Evolutionary conservation across 257 asterid genomes (phyloP), one percentile per base, ranked within the genome.

Genomic region (Primulina tabacum): DNA sequence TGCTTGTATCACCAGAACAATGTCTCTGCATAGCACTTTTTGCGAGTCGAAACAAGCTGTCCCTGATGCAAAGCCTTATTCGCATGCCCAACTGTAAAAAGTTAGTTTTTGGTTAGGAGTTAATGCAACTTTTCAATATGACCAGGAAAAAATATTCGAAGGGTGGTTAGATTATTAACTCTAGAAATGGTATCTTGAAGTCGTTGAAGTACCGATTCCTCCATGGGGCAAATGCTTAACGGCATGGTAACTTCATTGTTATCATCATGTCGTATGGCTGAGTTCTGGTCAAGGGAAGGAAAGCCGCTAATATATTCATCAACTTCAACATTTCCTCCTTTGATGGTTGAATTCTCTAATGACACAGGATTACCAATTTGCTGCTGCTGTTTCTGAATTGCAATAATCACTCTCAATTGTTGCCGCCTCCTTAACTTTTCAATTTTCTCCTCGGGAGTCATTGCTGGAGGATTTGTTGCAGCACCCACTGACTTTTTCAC

Each of bases 381-480:
- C 82, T 78, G 86, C 76, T 85, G 97, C 77, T 92, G 97, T 72
- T 83, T 89, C 76, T 87, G 95, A 75, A 90, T 92, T 56, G 95
- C 98, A 72, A 88, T 86, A 74, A 86, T 87, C 62, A 96, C 98
- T 76, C 95, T 79, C 92, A 88, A 84, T 78, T 92, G 96, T 82
- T 92, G 98, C 73, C 92, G 80, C 75, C 89, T 80, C 80, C 97
- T 87, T 62, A 92, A 72, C 84, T 92, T 92, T 70, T 90, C 96
- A 66, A 92, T 82, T 76, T 92, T 92, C 82, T 88, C 98, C 77
- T 69, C 87, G 26, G 98, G 98, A 2, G 98, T 85, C 98, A 92
- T 92, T 40, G 71, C 70, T 63, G 84, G 81, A 71, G 89, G 84
- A 70, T 64, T 77, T 52, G 52, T 47, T 5, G 72, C 17, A 40